Conservation (phyloP, 108 stramenopile species). For the Cyclotella baltica region DNA sequence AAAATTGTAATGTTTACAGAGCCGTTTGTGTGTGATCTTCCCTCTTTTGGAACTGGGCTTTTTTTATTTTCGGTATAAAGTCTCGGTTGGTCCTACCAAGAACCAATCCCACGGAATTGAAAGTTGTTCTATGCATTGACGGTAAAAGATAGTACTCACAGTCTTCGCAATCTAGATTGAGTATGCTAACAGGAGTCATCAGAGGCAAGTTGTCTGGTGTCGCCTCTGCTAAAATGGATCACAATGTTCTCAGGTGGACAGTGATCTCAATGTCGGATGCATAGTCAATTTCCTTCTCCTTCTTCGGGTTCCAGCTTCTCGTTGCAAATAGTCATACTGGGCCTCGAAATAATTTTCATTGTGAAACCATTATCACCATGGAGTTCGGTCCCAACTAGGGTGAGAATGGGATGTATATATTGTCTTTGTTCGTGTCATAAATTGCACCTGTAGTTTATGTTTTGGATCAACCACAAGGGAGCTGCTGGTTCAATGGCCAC, state of each 20-base stretch:
- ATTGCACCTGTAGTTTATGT: constrained; percentile 80
- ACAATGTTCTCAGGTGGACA: constrained; percentile 67
- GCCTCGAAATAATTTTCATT: constrained; percentile 80
- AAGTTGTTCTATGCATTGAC: constrained; percentile 64
- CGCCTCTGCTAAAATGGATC: constrained; percentile 74
- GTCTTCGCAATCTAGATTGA: constrained; percentile 83
- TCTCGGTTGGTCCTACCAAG: constrained; percentile 82
- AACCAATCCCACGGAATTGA: constrained; percentile 71
- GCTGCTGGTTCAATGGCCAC: constrained; percentile 80
- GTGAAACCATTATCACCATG: constrained; percentile 68
- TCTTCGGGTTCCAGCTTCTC: constrained; percentile 71
- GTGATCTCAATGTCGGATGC: constrained; percentile 64
- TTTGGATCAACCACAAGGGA: constrained; percentile 83
- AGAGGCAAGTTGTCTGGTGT: constrained; percentile 57
- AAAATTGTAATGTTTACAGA: constrained; percentile 82
- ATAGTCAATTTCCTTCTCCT: constrained; percentile 51
- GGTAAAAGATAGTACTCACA: constrained; percentile 87
- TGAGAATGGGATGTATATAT: constrained; percentile 60
- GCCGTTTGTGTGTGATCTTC: constrained; percentile 66
- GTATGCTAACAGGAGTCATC: constrained; percentile 67
- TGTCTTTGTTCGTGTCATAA: constrained; percentile 54
- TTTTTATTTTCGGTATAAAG: constrained; percentile 70
- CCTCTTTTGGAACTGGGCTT: constrained; percentile 68
- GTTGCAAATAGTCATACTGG: constrained; percentile 66
- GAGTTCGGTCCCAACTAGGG: constrained; percentile 75